Evolutionary conservation across 2,329 filamentous ascomycete genomes (phyloP).

Genomic region (Akanthomyces muscarius): DNA sequence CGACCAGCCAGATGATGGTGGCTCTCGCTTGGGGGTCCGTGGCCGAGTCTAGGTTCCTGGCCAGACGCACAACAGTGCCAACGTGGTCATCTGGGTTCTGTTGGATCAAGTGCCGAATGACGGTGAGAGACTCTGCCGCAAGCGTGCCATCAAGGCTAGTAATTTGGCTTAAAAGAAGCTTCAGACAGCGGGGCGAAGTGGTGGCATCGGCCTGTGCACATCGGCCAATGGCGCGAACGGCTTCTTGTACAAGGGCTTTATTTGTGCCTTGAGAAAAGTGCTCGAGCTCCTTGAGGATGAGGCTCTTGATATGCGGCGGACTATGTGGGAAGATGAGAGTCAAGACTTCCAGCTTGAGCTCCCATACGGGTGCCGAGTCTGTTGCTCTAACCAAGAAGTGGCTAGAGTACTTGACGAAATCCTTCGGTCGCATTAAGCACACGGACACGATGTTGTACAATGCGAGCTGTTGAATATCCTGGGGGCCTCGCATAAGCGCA

Average conservation of each 20-base stretch:
- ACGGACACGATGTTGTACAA: conserved; percentile 96
- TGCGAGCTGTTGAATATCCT: conserved; percentile 84
- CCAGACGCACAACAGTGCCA: conserved; percentile 81
- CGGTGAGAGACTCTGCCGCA: conserved; percentile 88
- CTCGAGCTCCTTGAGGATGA: conserved; percentile 88
- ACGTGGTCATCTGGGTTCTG: conserved; percentile 77
- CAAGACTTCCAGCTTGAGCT: conserved; percentile 85
- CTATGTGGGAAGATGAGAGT: conserved; percentile 87
- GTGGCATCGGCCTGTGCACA: conserved; percentile 76
- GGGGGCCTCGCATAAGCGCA: conserved; percentile 75
- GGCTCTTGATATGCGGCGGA: conserved; percentile 68
- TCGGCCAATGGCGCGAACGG: conserved; percentile 86
- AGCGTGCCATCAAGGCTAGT: conserved; percentile 82
- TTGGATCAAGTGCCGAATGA: conserved; percentile 93
- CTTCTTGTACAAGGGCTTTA: conserved; percentile 76
- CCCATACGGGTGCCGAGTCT: conserved; percentile 79
- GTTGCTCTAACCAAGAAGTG: conserved; percentile 84
- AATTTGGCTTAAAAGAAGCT: conserved; percentile 79
- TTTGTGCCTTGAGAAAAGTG: conserved; percentile 79
- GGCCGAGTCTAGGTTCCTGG: conserved; percentile 85
- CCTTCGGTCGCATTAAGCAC: conserved; percentile 66
- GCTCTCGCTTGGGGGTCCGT: conserved; percentile 85
- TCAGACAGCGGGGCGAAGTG: conserved; percentile 74
- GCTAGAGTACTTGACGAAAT: conserved; percentile 83
- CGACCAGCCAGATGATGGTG: conserved; percentile 95